Conservation (phyloP, 768 basidiomycete genomes). For the Amylocystis lapponica region DNA sequence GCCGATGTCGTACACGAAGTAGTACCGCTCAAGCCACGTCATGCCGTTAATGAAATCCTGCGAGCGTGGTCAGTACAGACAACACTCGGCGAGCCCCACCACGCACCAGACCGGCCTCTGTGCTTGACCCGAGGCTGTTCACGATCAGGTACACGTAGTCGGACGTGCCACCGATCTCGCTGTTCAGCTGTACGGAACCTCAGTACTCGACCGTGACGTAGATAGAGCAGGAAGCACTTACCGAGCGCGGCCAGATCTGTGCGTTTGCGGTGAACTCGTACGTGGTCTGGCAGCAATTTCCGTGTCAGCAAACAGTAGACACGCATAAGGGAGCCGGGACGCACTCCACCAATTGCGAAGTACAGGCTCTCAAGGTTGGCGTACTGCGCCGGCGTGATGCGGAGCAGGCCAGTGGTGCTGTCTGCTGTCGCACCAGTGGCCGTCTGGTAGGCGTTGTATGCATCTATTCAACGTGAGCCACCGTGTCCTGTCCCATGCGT, state of each 20-base stretch:
- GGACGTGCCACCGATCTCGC: constrained; percentile 45
- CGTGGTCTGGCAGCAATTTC: constrained; percentile 30
- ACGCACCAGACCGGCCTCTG: constrained; percentile 41
- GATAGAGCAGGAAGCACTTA: constrained; percentile 3
- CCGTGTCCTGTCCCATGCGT: too few species aligned
- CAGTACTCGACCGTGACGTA: too few species aligned
- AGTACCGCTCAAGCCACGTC: constrained; percentile 35
- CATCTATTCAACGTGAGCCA: too few species aligned
- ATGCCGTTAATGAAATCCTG: constrained; percentile 44
- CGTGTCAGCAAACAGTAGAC: background rate
- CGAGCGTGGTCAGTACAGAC: too few species aligned
- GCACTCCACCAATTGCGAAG: constrained; percentile 14
- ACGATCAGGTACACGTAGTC: constrained; percentile 34
- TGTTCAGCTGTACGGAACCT: constrained; percentile 37
- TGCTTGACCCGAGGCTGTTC: constrained; percentile 29
- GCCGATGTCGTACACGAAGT: constrained; percentile 36
- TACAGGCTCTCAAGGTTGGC: constrained; percentile 15
- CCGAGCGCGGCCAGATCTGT: constrained; percentile 56
- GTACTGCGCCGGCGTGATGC: constrained; percentile 16
- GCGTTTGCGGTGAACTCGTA: constrained; percentile 57
- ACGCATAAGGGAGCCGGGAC: too few species aligned
- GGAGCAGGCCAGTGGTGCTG: constrained; percentile 13
- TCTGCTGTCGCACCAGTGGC: constrained; percentile 13
- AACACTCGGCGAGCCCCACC: too few species aligned
- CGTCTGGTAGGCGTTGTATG: constrained; percentile 18